Conservation (phyloP, 1,139 yeast species). For the Pichia sp. region DNA sequence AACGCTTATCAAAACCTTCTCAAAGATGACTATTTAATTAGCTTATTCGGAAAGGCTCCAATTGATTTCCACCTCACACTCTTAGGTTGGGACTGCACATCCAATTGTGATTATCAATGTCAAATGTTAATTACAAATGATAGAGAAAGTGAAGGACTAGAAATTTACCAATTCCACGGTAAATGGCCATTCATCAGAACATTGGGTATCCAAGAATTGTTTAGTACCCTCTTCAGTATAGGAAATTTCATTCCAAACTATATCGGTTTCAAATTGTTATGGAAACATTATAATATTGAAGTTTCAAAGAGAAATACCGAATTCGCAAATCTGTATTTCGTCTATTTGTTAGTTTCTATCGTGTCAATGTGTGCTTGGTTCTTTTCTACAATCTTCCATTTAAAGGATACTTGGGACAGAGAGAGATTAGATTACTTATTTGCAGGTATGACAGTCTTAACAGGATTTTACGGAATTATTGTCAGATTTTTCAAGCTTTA, state of each 20-base stretch:
- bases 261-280: slow-evolving; percentile 48
- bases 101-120: slow-evolving; percentile 91
- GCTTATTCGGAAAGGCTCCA: slow-evolving; percentile 39
- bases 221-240: slow-evolving; percentile 76
- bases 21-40: slow-evolving; percentile 25
- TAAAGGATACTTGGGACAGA: slow-evolving; percentile 75
- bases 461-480: slow-evolving; percentile 70
- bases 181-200: slow-evolving; percentile 92
- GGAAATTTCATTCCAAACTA: slow-evolving; percentile 79
- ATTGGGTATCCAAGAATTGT: slow-evolving; percentile 79
- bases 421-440: slow-evolving; percentile 89
- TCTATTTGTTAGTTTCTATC: slow-evolving; percentile 46
- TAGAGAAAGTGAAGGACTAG: slow-evolving; percentile 46
- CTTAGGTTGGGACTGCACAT: slow-evolving; percentile 74
- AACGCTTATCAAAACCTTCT: slow-evolving; percentile 19
- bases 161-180: slow-evolving; percentile 86
- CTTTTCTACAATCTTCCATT: slow-evolving; percentile 81
- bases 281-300: slow-evolving; percentile 24
- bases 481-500: slow-evolving; percentile 60
- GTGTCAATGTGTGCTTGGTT: slow-evolving; percentile 88
- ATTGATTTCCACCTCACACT: slow-evolving; percentile 43
- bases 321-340: slow-evolving; percentile 36
- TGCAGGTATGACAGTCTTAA: slow-evolving; percentile 84
- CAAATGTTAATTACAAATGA: slow-evolving; percentile 68
- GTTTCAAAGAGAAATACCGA: slow-evolving; percentile 23